Evolutionary conservation across 768 basidiomycete genomes (phyloP), one percentile per base, ranked within the genome.

Genomic region (Mycena vulgaris): DNA sequence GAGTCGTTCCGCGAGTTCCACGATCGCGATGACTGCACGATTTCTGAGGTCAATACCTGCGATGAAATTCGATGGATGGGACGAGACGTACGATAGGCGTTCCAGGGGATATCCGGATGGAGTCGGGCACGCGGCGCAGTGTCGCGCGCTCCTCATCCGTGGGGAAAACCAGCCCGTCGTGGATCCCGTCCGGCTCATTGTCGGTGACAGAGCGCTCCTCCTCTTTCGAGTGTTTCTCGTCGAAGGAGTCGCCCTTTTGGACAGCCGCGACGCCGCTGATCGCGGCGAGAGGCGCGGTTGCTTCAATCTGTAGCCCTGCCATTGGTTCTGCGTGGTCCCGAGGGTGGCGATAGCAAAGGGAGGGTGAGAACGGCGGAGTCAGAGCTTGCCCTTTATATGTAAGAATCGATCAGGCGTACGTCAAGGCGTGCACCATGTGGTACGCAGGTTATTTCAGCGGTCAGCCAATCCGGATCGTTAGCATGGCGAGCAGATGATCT

Each of bases 1-100:
- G 80, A 94, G 94, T 17, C 93, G 89, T 75, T 94, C 93, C 5
- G 90, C 91, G 47, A 92, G 79, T 77, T 93, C 92, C 33, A 92
- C 84, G 35, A 90, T 31, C 13, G 90, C 91, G 60, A 93, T 90
- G 60, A 91, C 90, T 91, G 63, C 5, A 28, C 33, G 47, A 16
- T 61, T 37, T 37, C 35, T n/a, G n/a, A 63, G 62, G 40, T 33
- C 28, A 45, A 35, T n/a, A n/a, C n/a, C n/a, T n/a, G n/a, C n/a
- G n/a, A 62, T 27, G 10, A 4, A 40, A 14, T n/a, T 5, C 21
- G 25, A 14, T 23, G 23, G 47, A 8, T 48, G 6, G 3, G 61
- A 31, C n/a, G n/a, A 30, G 58, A 53, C 65, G 47, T 19, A 55
- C 40, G 23, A 76, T 88, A 89, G 19, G 89, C 87, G 45, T 79